Evolutionary conservation across 768 basidiomycete species (phyloP).

Genomic region (Exidia glandulosa): DNA sequence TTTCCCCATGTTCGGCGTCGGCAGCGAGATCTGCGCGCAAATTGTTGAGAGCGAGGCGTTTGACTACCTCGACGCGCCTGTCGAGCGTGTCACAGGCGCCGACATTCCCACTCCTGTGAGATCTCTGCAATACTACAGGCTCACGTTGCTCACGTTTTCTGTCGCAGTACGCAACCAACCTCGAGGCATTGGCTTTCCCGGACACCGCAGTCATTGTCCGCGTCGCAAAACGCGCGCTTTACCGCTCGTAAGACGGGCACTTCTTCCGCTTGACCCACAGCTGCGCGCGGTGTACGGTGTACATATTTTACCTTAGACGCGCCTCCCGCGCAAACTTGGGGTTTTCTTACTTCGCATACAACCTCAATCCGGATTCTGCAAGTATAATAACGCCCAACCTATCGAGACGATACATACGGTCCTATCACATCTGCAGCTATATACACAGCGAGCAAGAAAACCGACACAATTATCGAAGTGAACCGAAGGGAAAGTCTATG

Average conservation of each 20-base stretch:
- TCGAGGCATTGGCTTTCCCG: constrained; percentile 90
- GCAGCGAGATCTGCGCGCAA: constrained; percentile 96
- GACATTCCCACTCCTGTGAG: constrained; percentile 90
- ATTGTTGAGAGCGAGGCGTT: constrained; percentile 96
- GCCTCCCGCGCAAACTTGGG: not conserved
- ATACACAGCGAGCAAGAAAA: too few relatives aligned
- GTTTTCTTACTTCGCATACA: not conserved
- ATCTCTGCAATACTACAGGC: not conserved
- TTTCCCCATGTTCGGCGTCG: constrained; percentile 97
- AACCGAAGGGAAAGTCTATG: too few relatives aligned
- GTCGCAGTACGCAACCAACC: constrained; percentile 72
- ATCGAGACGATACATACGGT: too few relatives aligned
- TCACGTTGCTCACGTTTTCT: constrained; percentile 2
- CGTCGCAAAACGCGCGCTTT: constrained; percentile 88
- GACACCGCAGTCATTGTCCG: constrained; percentile 84
- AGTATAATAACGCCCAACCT: too few relatives aligned
- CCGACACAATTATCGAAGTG: too few relatives aligned
- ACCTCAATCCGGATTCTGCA: not conserved
- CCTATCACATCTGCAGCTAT: too few relatives aligned
- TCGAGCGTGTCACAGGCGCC: constrained; percentile 95
- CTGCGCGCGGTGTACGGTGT: not conserved
- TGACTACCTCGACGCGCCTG: constrained; percentile 96
- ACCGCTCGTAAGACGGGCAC: constrained; percentile 29
- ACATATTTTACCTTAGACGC: constrained; percentile 1
- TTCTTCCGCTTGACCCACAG: not conserved